Evolutionary conservation across 352 stramenopile genomes (phyloP).

Genomic region (Nothophytophthora sp.): DNA sequence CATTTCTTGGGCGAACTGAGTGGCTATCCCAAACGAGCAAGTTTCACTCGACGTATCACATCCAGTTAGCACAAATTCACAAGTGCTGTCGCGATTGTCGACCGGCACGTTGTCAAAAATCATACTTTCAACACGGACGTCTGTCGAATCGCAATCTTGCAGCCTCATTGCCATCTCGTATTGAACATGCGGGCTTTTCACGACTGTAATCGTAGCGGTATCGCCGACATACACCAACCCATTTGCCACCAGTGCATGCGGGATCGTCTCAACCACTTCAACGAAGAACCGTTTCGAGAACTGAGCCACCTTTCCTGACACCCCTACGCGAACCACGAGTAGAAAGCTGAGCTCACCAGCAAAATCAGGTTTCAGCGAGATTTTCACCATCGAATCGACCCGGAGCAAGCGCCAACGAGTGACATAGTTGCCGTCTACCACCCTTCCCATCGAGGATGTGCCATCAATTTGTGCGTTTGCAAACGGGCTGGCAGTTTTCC

Average conservation of each 20-base stretch:
- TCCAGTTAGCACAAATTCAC: too few relatives aligned
- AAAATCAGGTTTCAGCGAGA: slow-evolving; percentile 10
- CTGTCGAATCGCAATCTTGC: too few relatives aligned
- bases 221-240: too few relatives aligned
- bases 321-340: slow-evolving; percentile 10
- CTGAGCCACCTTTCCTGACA: not conserved
- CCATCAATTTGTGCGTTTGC: slow-evolving; percentile 16
- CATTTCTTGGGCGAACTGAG: too few relatives aligned
- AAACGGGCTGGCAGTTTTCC: slow-evolving; percentile 10
- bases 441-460: slow-evolving; percentile 4
- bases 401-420: slow-evolving; percentile 25
- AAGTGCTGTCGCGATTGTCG: too few relatives aligned
- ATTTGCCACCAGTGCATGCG: not conserved
- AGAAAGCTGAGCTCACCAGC: slow-evolving; percentile 6
- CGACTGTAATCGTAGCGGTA: too few relatives aligned
- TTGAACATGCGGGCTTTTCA: too few relatives aligned
- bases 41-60: too few relatives aligned
- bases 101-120: too few relatives aligned
- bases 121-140: too few relatives aligned
- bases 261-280: not conserved
- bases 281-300: slow-evolving; percentile 9
- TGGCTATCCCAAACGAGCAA: too few relatives aligned
- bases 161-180: too few relatives aligned
- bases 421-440: slow-evolving; percentile 1
- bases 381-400: slow-evolving; percentile 6